A percentile compares a stretch with the other conserved stretches of the same genome.
Conservation (phyloP, 202 grass and related monocot species). For the Miscanthus sacchariflorus region DNA sequence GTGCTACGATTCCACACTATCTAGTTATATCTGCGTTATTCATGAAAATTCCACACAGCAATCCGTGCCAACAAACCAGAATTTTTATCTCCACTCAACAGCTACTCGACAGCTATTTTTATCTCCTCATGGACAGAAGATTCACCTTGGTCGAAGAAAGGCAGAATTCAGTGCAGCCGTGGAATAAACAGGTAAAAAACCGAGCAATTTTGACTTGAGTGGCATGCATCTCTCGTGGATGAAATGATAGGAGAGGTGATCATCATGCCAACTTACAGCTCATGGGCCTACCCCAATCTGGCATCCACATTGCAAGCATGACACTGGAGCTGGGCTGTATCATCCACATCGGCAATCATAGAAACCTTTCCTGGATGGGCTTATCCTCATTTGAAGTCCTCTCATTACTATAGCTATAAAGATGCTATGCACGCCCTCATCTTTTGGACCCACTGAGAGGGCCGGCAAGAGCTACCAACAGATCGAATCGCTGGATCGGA, state of each 20-base stretch:
- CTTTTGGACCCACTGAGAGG: slow-evolving; percentile 3
- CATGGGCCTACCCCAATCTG: slow-evolving; percentile 32
- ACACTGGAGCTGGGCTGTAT: not conserved
- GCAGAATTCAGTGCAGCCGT: not conserved
- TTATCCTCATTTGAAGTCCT: slow-evolving; percentile 2
- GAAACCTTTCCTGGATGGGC: not conserved
- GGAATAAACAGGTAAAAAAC: not conserved
- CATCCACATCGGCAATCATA: not conserved
- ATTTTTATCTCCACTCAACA: not conserved
- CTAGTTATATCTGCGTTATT: not conserved
- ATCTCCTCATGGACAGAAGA: not conserved
- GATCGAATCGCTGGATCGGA: not conserved
- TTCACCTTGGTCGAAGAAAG: not conserved
- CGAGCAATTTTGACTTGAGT: not conserved
- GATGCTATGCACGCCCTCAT: not conserved
- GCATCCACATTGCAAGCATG: slow-evolving; percentile 20
- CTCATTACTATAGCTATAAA: slow-evolving; percentile 5
- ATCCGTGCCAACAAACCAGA: not conserved
- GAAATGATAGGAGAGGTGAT: not conserved
- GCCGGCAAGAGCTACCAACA: not conserved
- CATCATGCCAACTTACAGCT: slow-evolving; percentile 29
- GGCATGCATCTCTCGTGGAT: not conserved
- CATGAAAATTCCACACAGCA: not conserved
- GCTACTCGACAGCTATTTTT: not conserved
- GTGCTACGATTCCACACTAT: not conserved